A percentile compares a stretch with the other conserved stretches of the same genome.
These are phyloP conservation scores for Chondrostereum purpureum DNA, from an alignment of 1,284 basidiomycete genomes.

Conservation along the genomic window DNA sequence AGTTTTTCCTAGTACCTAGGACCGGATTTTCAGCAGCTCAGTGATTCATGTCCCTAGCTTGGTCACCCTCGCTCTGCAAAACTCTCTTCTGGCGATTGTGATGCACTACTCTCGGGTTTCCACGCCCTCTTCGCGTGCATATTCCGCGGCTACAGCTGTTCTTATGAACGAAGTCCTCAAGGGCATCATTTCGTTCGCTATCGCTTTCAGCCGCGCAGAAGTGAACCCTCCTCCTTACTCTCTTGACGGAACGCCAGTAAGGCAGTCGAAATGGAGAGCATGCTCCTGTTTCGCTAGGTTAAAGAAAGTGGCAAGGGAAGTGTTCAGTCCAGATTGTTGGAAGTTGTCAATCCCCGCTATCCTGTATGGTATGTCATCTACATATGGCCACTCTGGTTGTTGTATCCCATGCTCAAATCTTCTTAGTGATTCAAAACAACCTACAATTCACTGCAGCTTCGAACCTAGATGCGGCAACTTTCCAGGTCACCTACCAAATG, in stretches of 20 bases:
- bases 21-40: no score
- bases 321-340: slow-evolving; percentile 87
- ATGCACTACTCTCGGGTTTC: slow-evolving; percentile 94
- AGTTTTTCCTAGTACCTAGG: no score
- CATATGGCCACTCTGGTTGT: slow-evolving; percentile 11
- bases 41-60: slow-evolving; percentile 42
- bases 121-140: slow-evolving; percentile 66
- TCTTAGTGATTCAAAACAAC: slow-evolving; percentile 85
- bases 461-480: slow-evolving; percentile 91
- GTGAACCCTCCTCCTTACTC: slow-evolving; percentile 17
- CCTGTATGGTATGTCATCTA: slow-evolving; percentile 56
- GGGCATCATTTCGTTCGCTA: slow-evolving; percentile 16
- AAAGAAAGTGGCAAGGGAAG: slow-evolving; percentile 28
- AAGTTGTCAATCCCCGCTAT: slow-evolving; percentile 95
- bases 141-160: slow-evolving; percentile 89
- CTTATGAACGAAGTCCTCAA: slow-evolving; percentile 92
- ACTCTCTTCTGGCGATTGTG: slow-evolving; percentile 83
- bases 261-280: slow-evolving; percentile 28
- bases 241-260: slow-evolving; percentile 27
- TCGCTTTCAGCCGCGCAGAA: slow-evolving; percentile 43
- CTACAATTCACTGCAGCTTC: slow-evolving; percentile 92
- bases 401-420: no score
- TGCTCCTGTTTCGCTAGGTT: slow-evolving; percentile 61
- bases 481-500: slow-evolving; percentile 95
- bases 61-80: slow-evolving; percentile 89